A percentile compares a stretch with the other conserved stretches of the same genome.
phyloP scores from a whole-genome alignment of 495 filamentous ascomycete genomes.

The Xylaria curta region DNA sequence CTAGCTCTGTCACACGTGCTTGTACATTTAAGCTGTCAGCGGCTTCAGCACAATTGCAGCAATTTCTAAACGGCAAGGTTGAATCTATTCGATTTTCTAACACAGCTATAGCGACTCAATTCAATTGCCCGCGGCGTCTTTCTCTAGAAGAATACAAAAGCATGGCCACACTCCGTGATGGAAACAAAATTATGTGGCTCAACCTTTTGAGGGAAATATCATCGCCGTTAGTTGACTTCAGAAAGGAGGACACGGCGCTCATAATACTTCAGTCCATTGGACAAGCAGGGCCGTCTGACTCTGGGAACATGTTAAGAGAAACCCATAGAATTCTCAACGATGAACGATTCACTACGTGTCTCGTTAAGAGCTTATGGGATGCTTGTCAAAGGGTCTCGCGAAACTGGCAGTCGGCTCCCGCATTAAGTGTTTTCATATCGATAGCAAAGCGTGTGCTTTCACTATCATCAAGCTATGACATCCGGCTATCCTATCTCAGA shows the following conservation, averaged over 20 bases:
- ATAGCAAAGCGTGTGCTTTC: slow-evolving; percentile 45
- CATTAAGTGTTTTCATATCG: slow-evolving; percentile 41
- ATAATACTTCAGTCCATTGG: slow-evolving; percentile 54
- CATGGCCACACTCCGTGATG: slow-evolving; percentile 51
- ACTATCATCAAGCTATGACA: slow-evolving; percentile 23
- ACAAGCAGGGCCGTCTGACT: slow-evolving; percentile 47
- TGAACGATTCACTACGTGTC: no score
- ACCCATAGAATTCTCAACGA: slow-evolving; percentile 16
- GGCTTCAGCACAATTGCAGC: slow-evolving; percentile 35
- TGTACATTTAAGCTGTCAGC: slow-evolving; percentile 39
- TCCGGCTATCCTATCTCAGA: slow-evolving; percentile 15
- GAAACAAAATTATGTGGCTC: slow-evolving; percentile 56
- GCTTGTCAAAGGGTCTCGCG: slow-evolving; percentile 38
- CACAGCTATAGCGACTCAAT: slow-evolving; percentile 51
- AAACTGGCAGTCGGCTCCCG: slow-evolving; percentile 54
- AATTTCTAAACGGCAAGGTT: slow-evolving; percentile 36
- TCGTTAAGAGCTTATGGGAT: no score
- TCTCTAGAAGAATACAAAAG: slow-evolving; percentile 56
- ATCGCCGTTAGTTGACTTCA: slow-evolving; percentile 50
- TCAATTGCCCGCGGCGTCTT: slow-evolving; percentile 44
- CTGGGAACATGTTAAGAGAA: slow-evolving; percentile 16
- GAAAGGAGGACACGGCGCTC: slow-evolving; percentile 46
- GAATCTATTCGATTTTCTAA: slow-evolving; percentile 39
- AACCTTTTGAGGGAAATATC: slow-evolving; percentile 57
- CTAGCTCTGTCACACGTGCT: slow-evolving; percentile 19